These are phyloP conservation scores for Cubamyces sp. DNA, from an alignment of 768 basidiomycete species.

Conservation along the genomic window DNA sequence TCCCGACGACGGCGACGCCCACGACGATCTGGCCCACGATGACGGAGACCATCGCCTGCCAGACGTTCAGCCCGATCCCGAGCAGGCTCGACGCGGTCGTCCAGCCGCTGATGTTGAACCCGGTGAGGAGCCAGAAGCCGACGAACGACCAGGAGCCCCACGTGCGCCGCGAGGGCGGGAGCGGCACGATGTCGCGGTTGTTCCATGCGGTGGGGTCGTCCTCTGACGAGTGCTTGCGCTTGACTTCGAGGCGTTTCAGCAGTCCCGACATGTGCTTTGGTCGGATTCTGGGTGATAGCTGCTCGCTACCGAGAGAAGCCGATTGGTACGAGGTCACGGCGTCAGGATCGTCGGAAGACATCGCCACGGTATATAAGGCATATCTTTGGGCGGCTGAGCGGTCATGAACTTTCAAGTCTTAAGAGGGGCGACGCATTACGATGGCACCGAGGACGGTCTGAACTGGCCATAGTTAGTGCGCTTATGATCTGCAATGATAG, in stretches of 20 bases:
- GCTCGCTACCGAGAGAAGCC: too few species aligned
- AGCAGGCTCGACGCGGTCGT: conserved; percentile 27
- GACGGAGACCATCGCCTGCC: conserved; percentile 28
- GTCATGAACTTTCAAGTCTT: too few species aligned
- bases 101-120: conserved; percentile 28
- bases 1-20: conserved; percentile 18
- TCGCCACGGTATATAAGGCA: too few species aligned
- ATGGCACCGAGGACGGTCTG: too few species aligned
- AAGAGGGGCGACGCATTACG: too few species aligned
- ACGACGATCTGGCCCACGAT: conserved; percentile 25
- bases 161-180: conserved; percentile 28
- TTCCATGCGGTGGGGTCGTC: conserved; percentile 21
- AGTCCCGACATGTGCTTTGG: neutral
- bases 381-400: too few species aligned
- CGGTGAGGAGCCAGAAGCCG: conserved; percentile 28
- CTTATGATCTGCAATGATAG: too few species aligned
- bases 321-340: too few species aligned
- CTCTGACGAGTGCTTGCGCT: conserved; percentile 13
- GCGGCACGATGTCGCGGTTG: conserved; percentile 30
- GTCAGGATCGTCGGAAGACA: too few species aligned
- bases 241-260: conserved; percentile 22
- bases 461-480: too few species aligned
- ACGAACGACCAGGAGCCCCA: conserved; percentile 29
- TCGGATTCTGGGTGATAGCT: too few species aligned
- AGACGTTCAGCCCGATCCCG: conserved; percentile 26